Evolutionary conservation across 208 protist species (phyloP).

Genomic region (Trypanosoma scelopori): DNA sequence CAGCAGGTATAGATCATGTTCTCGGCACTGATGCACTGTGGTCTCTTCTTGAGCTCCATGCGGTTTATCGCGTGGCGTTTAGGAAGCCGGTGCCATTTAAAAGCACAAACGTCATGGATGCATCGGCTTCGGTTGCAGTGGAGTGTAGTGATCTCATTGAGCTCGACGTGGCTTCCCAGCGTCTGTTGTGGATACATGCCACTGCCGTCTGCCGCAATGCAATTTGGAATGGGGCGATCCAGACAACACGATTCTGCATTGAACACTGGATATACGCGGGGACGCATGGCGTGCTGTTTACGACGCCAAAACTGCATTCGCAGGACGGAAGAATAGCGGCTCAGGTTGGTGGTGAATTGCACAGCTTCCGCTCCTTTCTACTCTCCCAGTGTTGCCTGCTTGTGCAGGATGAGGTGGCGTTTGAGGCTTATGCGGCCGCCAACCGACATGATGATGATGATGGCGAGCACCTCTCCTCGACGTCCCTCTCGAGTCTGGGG

Average conservation of each 20-base stretch:
- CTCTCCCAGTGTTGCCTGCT: conserved; percentile 22
- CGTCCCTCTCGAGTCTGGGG: background rate
- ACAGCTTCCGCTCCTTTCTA: conserved; percentile 8
- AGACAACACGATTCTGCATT: conserved; percentile 10
- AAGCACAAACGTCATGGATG: background rate
- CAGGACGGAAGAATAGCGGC: background rate
- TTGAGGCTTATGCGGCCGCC: background rate
- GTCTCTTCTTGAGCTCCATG: conserved; percentile 29
- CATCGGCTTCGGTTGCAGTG: background rate
- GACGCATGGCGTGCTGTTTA: conserved; percentile 17
- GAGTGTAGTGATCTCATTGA: background rate
- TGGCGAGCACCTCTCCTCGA: conserved; percentile 4
- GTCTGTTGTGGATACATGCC: conserved; percentile 26
- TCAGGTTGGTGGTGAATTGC: conserved; percentile 11
- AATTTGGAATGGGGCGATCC: conserved; percentile 25
- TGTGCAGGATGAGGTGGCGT: conserved; percentile 16
- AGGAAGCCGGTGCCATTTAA: background rate
- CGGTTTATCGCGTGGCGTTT: background rate
- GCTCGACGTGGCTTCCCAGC: background rate
- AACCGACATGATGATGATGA: background rate
- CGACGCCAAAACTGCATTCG: background rate
- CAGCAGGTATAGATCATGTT: conserved; percentile 45
- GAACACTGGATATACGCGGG: conserved; percentile 20
- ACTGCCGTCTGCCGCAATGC: conserved; percentile 27
- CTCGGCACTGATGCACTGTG: conserved; percentile 41